A percentile compares a stretch with the other conserved stretches of the same genome.
These are phyloP conservation scores for Phialophora expanda DNA, from an alignment of 2,329 filamentous ascomycete genomes.

Conservation along the genomic window DNA sequence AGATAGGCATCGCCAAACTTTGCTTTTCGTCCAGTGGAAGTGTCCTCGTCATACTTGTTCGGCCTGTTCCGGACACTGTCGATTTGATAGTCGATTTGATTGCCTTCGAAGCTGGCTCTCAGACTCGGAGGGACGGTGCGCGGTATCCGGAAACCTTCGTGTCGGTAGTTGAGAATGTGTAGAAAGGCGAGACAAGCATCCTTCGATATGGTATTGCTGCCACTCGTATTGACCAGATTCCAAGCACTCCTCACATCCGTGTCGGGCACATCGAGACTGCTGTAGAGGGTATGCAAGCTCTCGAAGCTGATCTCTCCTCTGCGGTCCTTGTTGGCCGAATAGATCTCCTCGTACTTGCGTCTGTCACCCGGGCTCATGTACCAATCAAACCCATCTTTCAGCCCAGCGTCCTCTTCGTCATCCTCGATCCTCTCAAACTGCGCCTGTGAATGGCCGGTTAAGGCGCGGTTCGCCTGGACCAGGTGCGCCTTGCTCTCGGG, in stretches of 20 bases:
- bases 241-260: conserved; percentile 87
- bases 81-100: conserved; percentile 94
- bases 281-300: conserved; percentile 60
- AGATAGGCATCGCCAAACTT: conserved; percentile 98
- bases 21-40: conserved; percentile 84
- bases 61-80: conserved; percentile 72
- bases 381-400: conserved; percentile 99
- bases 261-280: conserved; percentile 68
- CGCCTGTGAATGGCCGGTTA: conserved; percentile 71
- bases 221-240: conserved; percentile 96
- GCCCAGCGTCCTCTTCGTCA: conserved; percentile 76
- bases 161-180: conserved; percentile 93
- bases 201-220: conserved; percentile 82
- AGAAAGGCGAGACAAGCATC: conserved; percentile 93
- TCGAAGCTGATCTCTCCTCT: conserved; percentile 71
- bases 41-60: conserved; percentile 71
- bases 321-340: conserved; percentile 85
- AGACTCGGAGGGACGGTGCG: conserved; percentile 90
- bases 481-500: conserved; percentile 93
- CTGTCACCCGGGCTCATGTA: conserved; percentile 96
- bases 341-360: conserved; percentile 95
- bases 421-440: conserved; percentile 78
- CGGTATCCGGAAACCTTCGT: conserved; percentile 93
- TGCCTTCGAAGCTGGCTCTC: conserved; percentile 88
- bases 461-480: conserved; percentile 78